phyloP scores from a whole-genome alignment of 805 yeast species.

The Ogataea trehaloabstinens region DNA sequence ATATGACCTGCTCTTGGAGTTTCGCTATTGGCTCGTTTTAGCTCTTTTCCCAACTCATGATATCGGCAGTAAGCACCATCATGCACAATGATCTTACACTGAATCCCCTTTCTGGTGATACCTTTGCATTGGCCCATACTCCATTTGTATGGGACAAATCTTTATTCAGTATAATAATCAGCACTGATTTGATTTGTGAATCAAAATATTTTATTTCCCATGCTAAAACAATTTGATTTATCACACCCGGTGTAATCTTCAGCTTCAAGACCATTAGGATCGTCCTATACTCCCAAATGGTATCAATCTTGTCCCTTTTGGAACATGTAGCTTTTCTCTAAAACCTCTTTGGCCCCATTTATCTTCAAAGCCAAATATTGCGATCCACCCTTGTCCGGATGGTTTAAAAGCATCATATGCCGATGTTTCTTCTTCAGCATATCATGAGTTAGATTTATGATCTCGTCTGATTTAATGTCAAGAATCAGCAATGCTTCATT shows the following conservation, averaged over 20 bases:
- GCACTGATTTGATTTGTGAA: too few relatives aligned
- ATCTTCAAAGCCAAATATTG: conserved; percentile 79
- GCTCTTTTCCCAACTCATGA: conserved; percentile 29
- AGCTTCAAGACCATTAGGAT: too few relatives aligned
- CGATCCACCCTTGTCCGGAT: conserved; percentile 89
- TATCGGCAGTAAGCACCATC: conserved; percentile 31
- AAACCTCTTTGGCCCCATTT: conserved; percentile 78
- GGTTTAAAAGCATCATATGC: conserved; percentile 74
- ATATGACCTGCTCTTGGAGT: conserved; percentile 37
- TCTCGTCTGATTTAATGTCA: conserved; percentile 55
- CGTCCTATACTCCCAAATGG: too few relatives aligned
- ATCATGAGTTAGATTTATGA: conserved; percentile 44
- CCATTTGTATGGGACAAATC: too few relatives aligned
- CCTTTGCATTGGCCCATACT: conserved; percentile 41
- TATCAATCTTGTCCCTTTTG: conserved; percentile 18
- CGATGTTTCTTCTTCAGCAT: conserved; percentile 71
- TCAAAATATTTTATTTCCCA: too few relatives aligned
- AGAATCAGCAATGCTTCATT: conserved; percentile 67
- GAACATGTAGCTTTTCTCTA: conserved; percentile 59
- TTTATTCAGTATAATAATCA: too few relatives aligned
- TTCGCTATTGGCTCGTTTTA: background rate
- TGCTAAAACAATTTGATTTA: too few relatives aligned
- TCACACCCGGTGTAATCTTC: too few relatives aligned
- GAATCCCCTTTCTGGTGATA: conserved; percentile 37
- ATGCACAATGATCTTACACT: conserved; percentile 35